Evolutionary conservation across 2,329 filamentous ascomycete genomes (phyloP).

Genomic region (Phoma sp.): DNA sequence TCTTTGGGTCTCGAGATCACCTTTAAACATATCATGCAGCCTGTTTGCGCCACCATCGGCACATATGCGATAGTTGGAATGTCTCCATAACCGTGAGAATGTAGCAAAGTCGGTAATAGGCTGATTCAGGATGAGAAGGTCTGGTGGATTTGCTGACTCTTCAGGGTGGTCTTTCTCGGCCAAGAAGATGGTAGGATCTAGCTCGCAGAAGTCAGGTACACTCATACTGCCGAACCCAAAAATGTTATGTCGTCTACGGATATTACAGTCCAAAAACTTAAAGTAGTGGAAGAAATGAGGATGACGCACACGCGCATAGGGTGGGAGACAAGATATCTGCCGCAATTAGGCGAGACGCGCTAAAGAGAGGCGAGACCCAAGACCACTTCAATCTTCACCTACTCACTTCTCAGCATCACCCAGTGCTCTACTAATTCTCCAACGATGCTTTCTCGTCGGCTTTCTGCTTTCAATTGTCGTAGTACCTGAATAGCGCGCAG

Average conservation of each 20-base stretch:
- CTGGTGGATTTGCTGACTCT: conserved; percentile 28
- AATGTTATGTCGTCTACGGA: neutral
- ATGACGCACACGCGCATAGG: neutral
- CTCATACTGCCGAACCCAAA: conserved; percentile 21
- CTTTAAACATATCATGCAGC: conserved; percentile 62
- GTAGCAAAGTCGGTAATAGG: conserved; percentile 57
- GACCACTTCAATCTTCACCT: neutral
- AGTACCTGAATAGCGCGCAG: neutral
- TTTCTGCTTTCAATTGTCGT: neutral
- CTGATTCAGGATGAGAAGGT: conserved; percentile 56
- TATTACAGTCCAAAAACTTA: neutral
- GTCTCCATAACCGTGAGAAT: conserved; percentile 56
- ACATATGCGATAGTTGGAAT: conserved; percentile 73
- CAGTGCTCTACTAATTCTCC: neutral
- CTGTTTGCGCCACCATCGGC: conserved; percentile 92
- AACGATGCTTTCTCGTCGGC: neutral
- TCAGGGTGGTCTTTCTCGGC: conserved; percentile 26
- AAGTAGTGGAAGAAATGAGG: conserved; percentile 1
- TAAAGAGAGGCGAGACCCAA: neutral
- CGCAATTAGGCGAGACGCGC: conserved; percentile 15
- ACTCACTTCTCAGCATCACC: neutral
- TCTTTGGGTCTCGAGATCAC: conserved; percentile 29
- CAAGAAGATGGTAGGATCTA: conserved; percentile 40
- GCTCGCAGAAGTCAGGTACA: conserved; percentile 20
- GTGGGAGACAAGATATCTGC: neutral